A percentile compares a stretch with the other conserved stretches of the same genome.
Conservation (phyloP, 2,329 filamentous ascomycete genomes). For the Diaporthe eres region DNA sequence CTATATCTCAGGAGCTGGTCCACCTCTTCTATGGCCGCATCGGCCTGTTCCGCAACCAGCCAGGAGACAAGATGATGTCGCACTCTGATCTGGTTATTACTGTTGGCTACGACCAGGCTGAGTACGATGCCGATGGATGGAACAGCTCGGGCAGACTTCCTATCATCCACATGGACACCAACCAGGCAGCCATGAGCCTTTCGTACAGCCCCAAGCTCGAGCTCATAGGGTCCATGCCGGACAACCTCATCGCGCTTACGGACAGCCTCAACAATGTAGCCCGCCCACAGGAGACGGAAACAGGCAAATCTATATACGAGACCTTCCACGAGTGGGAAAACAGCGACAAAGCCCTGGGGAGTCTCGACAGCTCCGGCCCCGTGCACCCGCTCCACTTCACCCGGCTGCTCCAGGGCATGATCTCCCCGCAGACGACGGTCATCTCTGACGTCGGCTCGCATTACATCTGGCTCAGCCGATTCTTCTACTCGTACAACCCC, state of each 20-base stretch:
- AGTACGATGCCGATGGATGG: constrained; percentile 62
- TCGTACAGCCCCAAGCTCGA: constrained; percentile 58
- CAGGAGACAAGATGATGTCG: constrained; percentile 59
- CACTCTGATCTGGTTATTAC: constrained; percentile 60
- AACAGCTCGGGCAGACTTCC: constrained; percentile 54
- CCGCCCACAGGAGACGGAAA: constrained; percentile 53
- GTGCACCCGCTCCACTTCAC: constrained; percentile 63
- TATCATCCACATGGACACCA: constrained; percentile 61
- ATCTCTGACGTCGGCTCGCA: constrained; percentile 62
- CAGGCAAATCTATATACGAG: constrained; percentile 51
- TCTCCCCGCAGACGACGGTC: constrained; percentile 58
- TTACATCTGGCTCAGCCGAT: constrained; percentile 64
- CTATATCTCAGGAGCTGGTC: constrained; percentile 58
- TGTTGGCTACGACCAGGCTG: constrained; percentile 62
- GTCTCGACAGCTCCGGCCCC: constrained; percentile 44
- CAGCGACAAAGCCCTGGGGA: constrained; percentile 44
- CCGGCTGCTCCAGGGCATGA: constrained; percentile 55
- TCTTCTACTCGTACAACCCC: constrained; percentile 60
- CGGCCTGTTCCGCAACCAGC: constrained; percentile 63
- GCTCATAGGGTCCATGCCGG: constrained; percentile 58
- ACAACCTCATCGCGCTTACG: constrained; percentile 56
- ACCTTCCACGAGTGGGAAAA: constrained; percentile 55
- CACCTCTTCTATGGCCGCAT: constrained; percentile 62
- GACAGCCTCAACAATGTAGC: constrained; percentile 51
- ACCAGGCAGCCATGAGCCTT: constrained; percentile 55